A percentile compares a stretch with the other conserved stretches of the same genome.
Evolutionary conservation across 192 early-diverging fungal genomes (phyloP).

Genomic region (Coemansia umbellata): DNA sequence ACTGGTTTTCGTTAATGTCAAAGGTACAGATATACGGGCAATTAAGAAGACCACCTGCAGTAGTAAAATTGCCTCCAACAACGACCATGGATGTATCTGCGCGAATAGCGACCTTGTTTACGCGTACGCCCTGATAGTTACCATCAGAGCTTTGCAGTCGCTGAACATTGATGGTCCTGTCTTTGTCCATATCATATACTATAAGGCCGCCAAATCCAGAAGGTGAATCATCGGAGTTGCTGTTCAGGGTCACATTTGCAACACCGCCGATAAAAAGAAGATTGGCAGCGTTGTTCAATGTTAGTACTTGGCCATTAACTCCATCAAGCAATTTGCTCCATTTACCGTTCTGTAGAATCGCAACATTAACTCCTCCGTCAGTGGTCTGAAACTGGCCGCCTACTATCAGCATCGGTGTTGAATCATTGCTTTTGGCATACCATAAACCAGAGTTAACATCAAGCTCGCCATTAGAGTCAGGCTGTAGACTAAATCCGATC

Average conservation of each 20-base stretch:
- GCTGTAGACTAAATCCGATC: slow-evolving; percentile 31
- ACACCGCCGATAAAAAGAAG: slow-evolving; percentile 57
- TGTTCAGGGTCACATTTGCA: slow-evolving; percentile 25
- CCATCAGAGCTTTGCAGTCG: slow-evolving; percentile 19
- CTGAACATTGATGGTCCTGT: slow-evolving; percentile 11
- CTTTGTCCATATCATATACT: slow-evolving; percentile 50
- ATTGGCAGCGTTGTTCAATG: slow-evolving; percentile 51
- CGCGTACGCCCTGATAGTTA: slow-evolving; percentile 14
- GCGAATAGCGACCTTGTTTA: slow-evolving; percentile 45
- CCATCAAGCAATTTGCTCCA: slow-evolving; percentile 40
- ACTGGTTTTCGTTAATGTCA: slow-evolving; percentile 50
- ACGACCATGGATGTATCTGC: slow-evolving; percentile 47
- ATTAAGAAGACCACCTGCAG: slow-evolving; percentile 31
- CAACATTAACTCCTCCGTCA: slow-evolving; percentile 35
- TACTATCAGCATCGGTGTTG: slow-evolving; percentile 42
- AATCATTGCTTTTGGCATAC: slow-evolving; percentile 50
- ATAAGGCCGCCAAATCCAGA: slow-evolving; percentile 46
- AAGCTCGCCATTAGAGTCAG: slow-evolving; percentile 13
- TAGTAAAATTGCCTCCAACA: slow-evolving; percentile 48
- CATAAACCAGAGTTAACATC: slow-evolving; percentile 53
- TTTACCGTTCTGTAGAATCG: slow-evolving; percentile 43
- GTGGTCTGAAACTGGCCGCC: slow-evolving; percentile 56
- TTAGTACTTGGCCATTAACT: slow-evolving; percentile 51
- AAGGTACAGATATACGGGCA: slow-evolving; percentile 49
- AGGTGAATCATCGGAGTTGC: neutral